Evolutionary conservation across 192 early-diverging fungal genomes (phyloP).

Genomic region (Obelidium mucronatum): DNA sequence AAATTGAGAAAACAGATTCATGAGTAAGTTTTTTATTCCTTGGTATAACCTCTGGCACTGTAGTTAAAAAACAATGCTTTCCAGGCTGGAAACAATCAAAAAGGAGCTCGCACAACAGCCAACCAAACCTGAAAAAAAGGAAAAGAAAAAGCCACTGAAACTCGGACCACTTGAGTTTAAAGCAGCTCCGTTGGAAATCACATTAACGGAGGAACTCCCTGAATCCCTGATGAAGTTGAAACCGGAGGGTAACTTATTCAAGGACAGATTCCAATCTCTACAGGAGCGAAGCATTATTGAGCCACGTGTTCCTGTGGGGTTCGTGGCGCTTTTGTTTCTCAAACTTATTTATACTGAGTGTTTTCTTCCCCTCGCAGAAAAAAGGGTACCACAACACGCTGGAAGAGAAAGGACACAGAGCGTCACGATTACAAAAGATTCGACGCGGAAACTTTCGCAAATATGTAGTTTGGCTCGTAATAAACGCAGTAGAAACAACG

Average conservation of each 20-base stretch:
- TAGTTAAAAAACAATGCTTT: too few relatives aligned
- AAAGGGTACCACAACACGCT: slow-evolving; percentile 32
- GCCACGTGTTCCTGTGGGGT: slow-evolving; percentile 56
- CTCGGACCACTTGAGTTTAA: slow-evolving; percentile 42
- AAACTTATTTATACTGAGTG: slow-evolving; percentile 8
- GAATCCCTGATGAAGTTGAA: slow-evolving; percentile 52
- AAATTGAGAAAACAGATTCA: slow-evolving; percentile 38
- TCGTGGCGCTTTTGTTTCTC: slow-evolving; percentile 6
- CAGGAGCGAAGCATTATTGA: slow-evolving; percentile 61
- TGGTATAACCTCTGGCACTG: neutral
- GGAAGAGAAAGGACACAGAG: slow-evolving; percentile 55
- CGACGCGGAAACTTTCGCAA: slow-evolving; percentile 31
- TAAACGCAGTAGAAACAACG: neutral
- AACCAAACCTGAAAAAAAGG: slow-evolving; percentile 1
- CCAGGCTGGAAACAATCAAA: slow-evolving; percentile 19
- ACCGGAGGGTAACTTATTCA: slow-evolving; percentile 63
- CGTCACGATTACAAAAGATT: slow-evolving; percentile 64
- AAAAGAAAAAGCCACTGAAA: neutral
- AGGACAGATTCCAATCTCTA: slow-evolving; percentile 57
- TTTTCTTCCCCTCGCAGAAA: slow-evolving; percentile 32
- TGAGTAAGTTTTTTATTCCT: neutral
- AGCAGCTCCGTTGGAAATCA: slow-evolving; percentile 50
- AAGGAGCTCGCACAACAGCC: neutral
- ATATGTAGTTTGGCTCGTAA: neutral
- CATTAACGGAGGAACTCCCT: slow-evolving; percentile 57